These are phyloP conservation scores for Pseudocercospora fijiensis DNA, from an alignment of 2,329 filamentous ascomycete species.

Conservation along the genomic window DNA sequence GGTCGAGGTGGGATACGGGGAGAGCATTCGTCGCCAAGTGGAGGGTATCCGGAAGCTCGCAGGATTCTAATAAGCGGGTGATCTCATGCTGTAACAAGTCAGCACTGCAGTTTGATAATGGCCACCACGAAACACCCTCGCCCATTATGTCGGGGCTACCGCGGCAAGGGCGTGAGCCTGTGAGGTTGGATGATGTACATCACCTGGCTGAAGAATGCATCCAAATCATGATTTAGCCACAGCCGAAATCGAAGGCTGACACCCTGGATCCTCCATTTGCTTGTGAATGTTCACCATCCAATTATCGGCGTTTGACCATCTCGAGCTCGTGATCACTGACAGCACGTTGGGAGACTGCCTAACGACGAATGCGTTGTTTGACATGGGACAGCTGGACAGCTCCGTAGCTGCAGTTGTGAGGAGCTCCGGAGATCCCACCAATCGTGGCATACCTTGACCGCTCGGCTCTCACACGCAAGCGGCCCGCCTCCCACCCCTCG, in stretches of 20 bases:
- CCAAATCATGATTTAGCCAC: neutral
- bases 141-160: conserved; percentile 5
- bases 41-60: conserved; percentile 44
- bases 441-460: conserved; percentile 13
- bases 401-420: conserved; percentile 9
- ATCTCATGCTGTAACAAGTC: conserved; percentile 12
- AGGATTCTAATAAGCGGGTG: conserved; percentile 23
- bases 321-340: neutral
- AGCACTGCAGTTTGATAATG: conserved; percentile 1
- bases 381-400: conserved; percentile 10
- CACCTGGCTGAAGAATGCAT: neutral
- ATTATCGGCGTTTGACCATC: neutral
- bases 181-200: neutral
- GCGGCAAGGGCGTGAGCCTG: conserved; percentile 5
- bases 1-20: conserved; percentile 52
- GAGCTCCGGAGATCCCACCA: conserved; percentile 20
- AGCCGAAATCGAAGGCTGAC: neutral
- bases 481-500: conserved; percentile 13
- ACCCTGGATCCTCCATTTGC: neutral
- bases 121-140: conserved; percentile 1
- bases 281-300: neutral
- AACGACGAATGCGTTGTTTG: conserved; percentile 7
- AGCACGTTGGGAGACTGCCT: neutral
- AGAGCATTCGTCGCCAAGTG: conserved; percentile 40
- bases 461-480: conserved; percentile 9